Base-by-base conservation (phyloP, 1,139 yeast species). In the Saccharomyces uvarum region DNA sequence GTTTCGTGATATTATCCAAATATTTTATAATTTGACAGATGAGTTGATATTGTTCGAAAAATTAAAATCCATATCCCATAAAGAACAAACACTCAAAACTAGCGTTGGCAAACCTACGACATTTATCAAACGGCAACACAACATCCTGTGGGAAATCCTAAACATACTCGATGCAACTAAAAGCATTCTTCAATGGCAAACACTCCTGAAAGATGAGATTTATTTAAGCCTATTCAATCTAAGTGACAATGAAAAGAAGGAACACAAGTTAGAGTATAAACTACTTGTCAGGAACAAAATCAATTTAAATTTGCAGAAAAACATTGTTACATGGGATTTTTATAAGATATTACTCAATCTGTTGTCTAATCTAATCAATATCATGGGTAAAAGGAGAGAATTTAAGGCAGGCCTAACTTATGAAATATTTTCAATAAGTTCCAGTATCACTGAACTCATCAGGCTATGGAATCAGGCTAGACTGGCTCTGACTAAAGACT, bases 41-140 rank as follows among this genome's bases (percentile, higher is more conserved):
- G 90, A 85, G 67, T 62, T 81, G 19, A 70, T 78, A 41, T 70
- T 84, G 29, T 69, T 83, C 47, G 80, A 74, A 68, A 83, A 82
- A 63, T 66, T 84, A 28, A 16, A 38, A 16, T 9, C n/a, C 16
- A 16, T 38, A 13, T 38, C 4, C 13, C 2, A 13, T 38, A 8
- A 2, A 38, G 19, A 16, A 16, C 16, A 38, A 21, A 38, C 6
- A 5, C 4, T 9, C 3, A 9, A 16, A 16, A 9, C 13, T 7
- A 38, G 19, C 4, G 16, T 13, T 13, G 4, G 16, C 16, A 38
- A 16, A 38, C 24, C 19, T 8, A 38, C 16, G n/a, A 9, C 5
- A 5, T 38, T 8, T 16, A 16, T 38, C 6, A 38, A 38, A 38
- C 13, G 19, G 19, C 44, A 38, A 16, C 44, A 38, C 24, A 14